phyloP scores from a whole-genome alignment of 2,329 filamentous ascomycete genomes.

The Calonectria henricotiae region DNA sequence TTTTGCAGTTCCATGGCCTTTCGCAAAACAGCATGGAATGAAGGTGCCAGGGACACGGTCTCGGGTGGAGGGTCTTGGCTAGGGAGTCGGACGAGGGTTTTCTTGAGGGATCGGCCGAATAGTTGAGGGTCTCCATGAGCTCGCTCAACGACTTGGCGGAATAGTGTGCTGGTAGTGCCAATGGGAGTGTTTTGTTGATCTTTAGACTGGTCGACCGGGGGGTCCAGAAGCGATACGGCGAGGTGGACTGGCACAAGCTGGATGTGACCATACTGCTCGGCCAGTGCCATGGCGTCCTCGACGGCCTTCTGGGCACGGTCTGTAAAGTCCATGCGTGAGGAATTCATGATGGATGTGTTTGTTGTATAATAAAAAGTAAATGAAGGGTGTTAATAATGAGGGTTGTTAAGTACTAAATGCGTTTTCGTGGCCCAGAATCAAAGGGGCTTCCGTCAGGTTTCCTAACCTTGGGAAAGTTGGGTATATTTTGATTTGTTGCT shows the following conservation, averaged over 20 bases:
- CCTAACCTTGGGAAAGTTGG: constrained; percentile 46
- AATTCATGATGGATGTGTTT: constrained; percentile 72
- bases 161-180: constrained; percentile 79
- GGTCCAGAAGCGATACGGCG: constrained; percentile 85
- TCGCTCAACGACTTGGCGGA: constrained; percentile 94
- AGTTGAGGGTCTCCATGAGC: constrained; percentile 93
- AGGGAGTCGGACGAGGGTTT: constrained; percentile 89
- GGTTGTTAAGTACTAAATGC: constrained; percentile 34
- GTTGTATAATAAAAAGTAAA: constrained; percentile 15
- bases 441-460: constrained; percentile 44
- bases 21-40: constrained; percentile 86
- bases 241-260: constrained; percentile 94
- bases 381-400: constrained; percentile 20
- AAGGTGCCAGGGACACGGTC: constrained; percentile 85
- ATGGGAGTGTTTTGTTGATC: constrained; percentile 83
- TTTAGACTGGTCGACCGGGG: constrained; percentile 82
- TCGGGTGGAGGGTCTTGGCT: constrained; percentile 97
- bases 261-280: constrained; percentile 91
- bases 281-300: constrained; percentile 88
- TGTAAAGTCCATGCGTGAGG: constrained; percentile 87
- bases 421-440: constrained; percentile 37
- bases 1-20: constrained; percentile 92
- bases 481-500: constrained; percentile 45
- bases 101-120: constrained; percentile 92
- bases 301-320: constrained; percentile 93